Percentiles rank a stretch among this genome's conserved stretches.
These are phyloP conservation scores for Kazachstania viticola DNA, from an alignment of 805 yeast genomes.

Conservation along the genomic window DNA sequence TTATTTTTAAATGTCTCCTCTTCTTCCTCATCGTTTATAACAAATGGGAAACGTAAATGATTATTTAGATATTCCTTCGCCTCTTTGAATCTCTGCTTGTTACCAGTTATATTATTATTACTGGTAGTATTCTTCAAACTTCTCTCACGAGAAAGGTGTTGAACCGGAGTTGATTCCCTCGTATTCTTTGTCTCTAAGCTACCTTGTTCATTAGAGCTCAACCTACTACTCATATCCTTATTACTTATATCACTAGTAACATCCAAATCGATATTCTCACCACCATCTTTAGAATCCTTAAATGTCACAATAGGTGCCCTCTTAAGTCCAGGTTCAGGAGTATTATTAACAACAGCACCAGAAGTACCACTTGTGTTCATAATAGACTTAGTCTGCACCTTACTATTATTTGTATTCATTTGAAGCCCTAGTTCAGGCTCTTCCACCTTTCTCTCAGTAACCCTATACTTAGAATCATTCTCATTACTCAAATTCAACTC, in stretches of 20 bases:
- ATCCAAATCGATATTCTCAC: background rate
- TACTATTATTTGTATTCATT: background rate
- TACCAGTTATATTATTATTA: background rate
- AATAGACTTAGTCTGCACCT: conserved; percentile 15
- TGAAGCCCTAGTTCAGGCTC: too few relatives aligned
- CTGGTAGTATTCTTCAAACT: background rate
- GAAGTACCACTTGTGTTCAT: conserved; percentile 26
- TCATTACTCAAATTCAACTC: too few relatives aligned
- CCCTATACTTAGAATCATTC: too few relatives aligned
- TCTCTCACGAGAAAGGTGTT: background rate
- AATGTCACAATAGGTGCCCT: conserved; percentile 25
- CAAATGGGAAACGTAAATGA: background rate
- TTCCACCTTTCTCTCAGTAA: too few relatives aligned
- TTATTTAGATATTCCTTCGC: background rate
- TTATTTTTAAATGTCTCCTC: too few relatives aligned
- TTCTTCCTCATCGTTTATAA: background rate
- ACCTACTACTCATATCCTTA: background rate
- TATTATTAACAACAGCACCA: conserved; percentile 25
- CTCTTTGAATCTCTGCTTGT: background rate
- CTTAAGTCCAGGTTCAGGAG: conserved; percentile 25
- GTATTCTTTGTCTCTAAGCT: background rate
- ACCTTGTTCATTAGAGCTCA: background rate
- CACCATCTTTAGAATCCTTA: conserved; percentile 13
- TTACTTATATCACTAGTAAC: background rate
- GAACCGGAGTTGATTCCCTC: background rate